phyloP scores from a whole-genome alignment of 2,329 filamentous ascomycete genomes.

The Phialemoniopsis sp. region DNA sequence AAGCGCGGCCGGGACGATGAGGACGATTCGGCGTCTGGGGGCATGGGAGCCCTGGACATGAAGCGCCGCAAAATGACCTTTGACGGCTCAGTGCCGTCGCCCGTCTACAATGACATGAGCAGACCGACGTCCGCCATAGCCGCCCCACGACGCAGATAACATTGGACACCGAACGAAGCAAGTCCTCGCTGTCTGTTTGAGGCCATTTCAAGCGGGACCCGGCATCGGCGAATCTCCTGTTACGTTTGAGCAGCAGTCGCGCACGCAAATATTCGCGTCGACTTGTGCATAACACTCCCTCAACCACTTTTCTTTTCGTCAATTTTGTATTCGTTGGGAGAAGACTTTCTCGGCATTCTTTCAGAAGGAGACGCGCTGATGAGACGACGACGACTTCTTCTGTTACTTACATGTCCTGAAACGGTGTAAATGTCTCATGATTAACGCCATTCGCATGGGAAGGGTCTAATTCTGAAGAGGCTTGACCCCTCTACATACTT shows the following conservation, averaged over 20 bases:
- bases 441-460: slow-evolving; percentile 13
- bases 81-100: slow-evolving; percentile 22
- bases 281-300: neutral
- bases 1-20: slow-evolving; percentile 40
- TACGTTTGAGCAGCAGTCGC: neutral
- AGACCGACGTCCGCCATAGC: slow-evolving; percentile 19
- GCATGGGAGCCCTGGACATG: slow-evolving; percentile 17
- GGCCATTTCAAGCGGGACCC: too few species aligned
- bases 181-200: neutral
- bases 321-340: slow-evolving; percentile 5
- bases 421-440: slow-evolving; percentile 16
- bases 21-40: slow-evolving; percentile 29
- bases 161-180: slow-evolving; percentile 8
- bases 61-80: slow-evolving; percentile 30
- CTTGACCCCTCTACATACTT: slow-evolving; percentile 1
- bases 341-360: slow-evolving; percentile 1
- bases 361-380: neutral
- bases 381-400: slow-evolving; percentile 1
- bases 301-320: slow-evolving; percentile 5
- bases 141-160: slow-evolving; percentile 17
- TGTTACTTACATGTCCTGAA: slow-evolving; percentile 8
- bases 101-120: slow-evolving; percentile 20
- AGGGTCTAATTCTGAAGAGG: slow-evolving; percentile 14
- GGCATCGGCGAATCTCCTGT: neutral
- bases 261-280: neutral